These are phyloP conservation scores for Ganoderma lingzhi DNA, from an alignment of 1,284 basidiomycete genomes.

Conservation along the genomic window DNA sequence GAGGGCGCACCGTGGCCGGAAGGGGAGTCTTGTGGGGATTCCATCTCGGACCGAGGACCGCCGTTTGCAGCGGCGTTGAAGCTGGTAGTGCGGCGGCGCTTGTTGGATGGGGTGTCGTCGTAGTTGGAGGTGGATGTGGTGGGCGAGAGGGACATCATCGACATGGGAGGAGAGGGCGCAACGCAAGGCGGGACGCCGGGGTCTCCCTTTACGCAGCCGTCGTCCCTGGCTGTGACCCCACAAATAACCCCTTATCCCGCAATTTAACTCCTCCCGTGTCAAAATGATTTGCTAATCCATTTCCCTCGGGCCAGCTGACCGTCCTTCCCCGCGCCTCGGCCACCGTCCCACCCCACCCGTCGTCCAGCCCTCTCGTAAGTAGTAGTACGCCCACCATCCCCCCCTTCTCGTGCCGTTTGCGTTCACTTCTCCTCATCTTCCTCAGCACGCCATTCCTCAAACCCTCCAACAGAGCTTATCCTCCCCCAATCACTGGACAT, in stretches of 20 bases:
- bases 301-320: conserved; percentile 16
- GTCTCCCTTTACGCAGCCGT: conserved; percentile 16
- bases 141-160: conserved; percentile 47
- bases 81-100: conserved; percentile 43
- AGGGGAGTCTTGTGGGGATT: conserved; percentile 33
- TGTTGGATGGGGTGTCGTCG: conserved; percentile 37
- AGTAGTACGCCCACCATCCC: background rate
- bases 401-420: conserved; percentile 22
- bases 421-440: conserved; percentile 7
- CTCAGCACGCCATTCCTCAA: background rate
- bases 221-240: conserved; percentile 12
- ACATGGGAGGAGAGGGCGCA: conserved; percentile 23
- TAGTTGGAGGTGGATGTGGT: conserved; percentile 42
- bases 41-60: conserved; percentile 33
- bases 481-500: background rate
- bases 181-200: conserved; percentile 21
- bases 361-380: background rate
- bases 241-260: conserved; percentile 15
- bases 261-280: conserved; percentile 17
- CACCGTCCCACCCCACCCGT: background rate
- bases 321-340: background rate
- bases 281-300: background rate
- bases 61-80: conserved; percentile 33
- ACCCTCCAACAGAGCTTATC: background rate
- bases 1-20: conserved; percentile 33